phyloP scores from a whole-genome alignment of 768 basidiomycete genomes.

The Punctularia strigosozonata region DNA sequence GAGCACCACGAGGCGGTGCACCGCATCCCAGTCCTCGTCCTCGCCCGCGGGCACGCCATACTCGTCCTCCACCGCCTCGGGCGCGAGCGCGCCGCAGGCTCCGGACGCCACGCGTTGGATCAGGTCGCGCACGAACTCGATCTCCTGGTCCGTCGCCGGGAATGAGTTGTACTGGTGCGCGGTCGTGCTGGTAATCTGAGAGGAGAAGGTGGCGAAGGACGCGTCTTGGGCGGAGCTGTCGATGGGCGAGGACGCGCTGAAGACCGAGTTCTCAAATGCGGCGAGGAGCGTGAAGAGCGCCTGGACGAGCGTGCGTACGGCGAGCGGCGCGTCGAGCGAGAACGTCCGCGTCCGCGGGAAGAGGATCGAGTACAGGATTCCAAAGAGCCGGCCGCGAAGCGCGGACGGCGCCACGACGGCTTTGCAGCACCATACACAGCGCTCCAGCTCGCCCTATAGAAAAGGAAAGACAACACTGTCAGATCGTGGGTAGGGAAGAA shows the following conservation, averaged over 20 bases:
- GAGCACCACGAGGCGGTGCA: conserved; percentile 35
- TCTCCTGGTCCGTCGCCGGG: conserved; percentile 19
- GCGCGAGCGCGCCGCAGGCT: conserved; percentile 36
- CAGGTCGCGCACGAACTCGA: conserved; percentile 26
- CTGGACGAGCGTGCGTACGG: conserved; percentile 40
- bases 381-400: conserved; percentile 38
- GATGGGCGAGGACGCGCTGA: no score
- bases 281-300: conserved; percentile 40
- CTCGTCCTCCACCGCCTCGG: conserved; percentile 33
- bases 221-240: no score
- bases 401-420: conserved; percentile 33
- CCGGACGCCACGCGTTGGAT: conserved; percentile 34
- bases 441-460: conserved; percentile 37
- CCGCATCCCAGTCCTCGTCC: conserved; percentile 23
- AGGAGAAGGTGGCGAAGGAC: no score
- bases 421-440: conserved; percentile 62
- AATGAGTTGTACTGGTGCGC: conserved; percentile 20
- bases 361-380: conserved; percentile 30
- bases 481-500: no score
- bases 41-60: conserved; percentile 27
- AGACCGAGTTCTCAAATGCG: no score
- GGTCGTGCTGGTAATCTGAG: no score
- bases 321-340: conserved; percentile 26
- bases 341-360: conserved; percentile 34
- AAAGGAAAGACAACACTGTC: no score